Conservation (phyloP, 176 grass and related monocot species). For the Avena insularis region DNA sequence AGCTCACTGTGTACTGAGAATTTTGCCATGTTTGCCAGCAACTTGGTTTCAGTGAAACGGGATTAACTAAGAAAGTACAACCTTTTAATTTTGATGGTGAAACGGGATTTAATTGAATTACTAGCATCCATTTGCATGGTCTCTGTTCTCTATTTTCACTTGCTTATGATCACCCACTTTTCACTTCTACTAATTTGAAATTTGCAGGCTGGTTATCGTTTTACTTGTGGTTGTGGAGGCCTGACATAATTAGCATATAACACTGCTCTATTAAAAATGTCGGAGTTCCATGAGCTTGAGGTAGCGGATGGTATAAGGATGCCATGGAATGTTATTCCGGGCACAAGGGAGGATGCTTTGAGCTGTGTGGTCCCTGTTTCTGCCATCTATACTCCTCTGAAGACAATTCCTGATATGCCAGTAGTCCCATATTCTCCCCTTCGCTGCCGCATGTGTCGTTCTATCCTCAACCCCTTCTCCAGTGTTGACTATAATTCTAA, state of each 20-base stretch:
- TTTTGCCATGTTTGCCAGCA: background rate
- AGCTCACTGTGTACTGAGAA: background rate
- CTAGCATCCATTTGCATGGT: background rate
- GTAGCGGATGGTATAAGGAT: slow-evolving; percentile 78
- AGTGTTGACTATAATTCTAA: slow-evolving; percentile 83
- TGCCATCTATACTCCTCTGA: slow-evolving; percentile 84
- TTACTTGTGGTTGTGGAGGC: slow-evolving; percentile 14
- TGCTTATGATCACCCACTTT: slow-evolving; percentile 2
- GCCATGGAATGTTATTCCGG: slow-evolving; percentile 93
- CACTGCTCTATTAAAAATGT: slow-evolving; percentile 56
- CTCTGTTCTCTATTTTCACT: slow-evolving; percentile 4
- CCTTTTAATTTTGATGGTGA: background rate
- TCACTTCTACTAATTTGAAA: slow-evolving; percentile 24
- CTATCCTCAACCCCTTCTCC: slow-evolving; percentile 85
- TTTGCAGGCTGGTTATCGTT: slow-evolving; percentile 37
- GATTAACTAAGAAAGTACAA: background rate
- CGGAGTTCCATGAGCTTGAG: slow-evolving; percentile 85
- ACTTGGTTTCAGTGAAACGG: background rate
- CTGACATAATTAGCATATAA: slow-evolving; percentile 27
- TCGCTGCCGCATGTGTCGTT: slow-evolving; percentile 85
- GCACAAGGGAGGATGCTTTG: slow-evolving; percentile 67
- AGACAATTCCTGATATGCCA: slow-evolving; percentile 54
- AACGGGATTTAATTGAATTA: slow-evolving; percentile 20
- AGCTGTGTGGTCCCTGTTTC: slow-evolving; percentile 79
- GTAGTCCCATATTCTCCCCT: slow-evolving; percentile 81